Evolutionary conservation across 768 basidiomycete genomes (phyloP), one percentile per base, ranked within the genome.

Genomic region (Cystofilobasidium capitatum): DNA sequence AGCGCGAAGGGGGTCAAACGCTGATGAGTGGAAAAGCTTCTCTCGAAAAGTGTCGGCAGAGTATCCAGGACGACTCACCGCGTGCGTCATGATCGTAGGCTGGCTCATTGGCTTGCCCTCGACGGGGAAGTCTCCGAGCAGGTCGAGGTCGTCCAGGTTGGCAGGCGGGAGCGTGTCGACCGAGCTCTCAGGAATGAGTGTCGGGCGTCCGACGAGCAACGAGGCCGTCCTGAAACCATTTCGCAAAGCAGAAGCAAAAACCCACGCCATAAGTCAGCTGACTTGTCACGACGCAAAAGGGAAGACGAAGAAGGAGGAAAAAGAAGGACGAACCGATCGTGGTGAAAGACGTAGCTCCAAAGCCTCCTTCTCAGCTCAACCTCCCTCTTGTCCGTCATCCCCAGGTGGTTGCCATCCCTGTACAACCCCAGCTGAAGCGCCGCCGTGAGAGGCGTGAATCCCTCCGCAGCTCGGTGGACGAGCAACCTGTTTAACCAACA

Each of bases 371-470:
- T 71, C 49, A 78, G 70, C 68, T 78, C 77, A 40, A 78, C 72
- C 68, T 78, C 77, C 37, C 73, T 71, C 71, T 76, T 76, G 61
- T 77, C 75, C 13, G 71, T 69, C 7, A 78, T 65, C 55, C 77
- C 77, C 8, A 78, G 69, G 13, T 77, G 72, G 0, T 73, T 75
- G 12, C 77, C 77, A 60, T 78, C 77, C 16, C 77, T 71, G 58
- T 78, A 78, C 13, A 78, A 69, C 60, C 77, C 77, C 1, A 77
- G 72, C 67, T 78, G 77, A 62, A 77, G 76, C 2, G 76, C 76
- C 20, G 76, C 76, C 1, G 76, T 78, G 2, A 78, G 70, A 3
- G 77, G 77, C 1, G 76, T 78, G 10, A 76, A 77, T 0, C 77
- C 77, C 66, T 78, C 77, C 0, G 77, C 77, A 3, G 77, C 76